Evolutionary conservation across 805 yeast genomes (phyloP), one percentile per base, ranked within the genome.

Genomic region (Suhomyces sp.): DNA sequence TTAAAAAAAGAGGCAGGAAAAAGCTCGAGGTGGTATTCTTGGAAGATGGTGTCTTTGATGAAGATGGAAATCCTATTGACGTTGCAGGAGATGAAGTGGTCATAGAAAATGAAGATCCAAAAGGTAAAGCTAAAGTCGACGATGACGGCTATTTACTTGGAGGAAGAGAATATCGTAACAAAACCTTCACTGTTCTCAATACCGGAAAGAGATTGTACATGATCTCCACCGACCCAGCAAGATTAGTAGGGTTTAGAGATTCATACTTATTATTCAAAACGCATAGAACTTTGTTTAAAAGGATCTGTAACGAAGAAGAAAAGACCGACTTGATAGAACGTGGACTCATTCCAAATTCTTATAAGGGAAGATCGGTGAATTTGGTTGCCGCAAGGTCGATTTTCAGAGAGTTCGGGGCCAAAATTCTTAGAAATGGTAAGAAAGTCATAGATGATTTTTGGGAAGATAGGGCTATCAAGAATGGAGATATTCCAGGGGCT

Each of bases 141-240:
- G 75, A 65, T 40, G 64, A 78, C 53, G 98, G 98, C 25, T 76
- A 78, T 45, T 73, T 93, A 53, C 64, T 68, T 43, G 96, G 87
- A 3, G 92, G 83, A 15, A 80, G 97, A 57, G 81, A 82, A 61
- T 93, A 81, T 72, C 77, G 92, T 53, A 83, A 86, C 50, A 80
- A 85, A 54, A 80, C 87, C 0, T 88, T 88, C 67, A 84, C 84
- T 5, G 75, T 87, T 7, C 64, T 73, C 41, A 85, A 83, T 4
- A 76, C 82, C 50, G 97, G 96, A 7, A 81, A 83, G 19, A 78
- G 85, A 57, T 76, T 85, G 52, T 94, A 83, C 68, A 92, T 93
- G 96, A 81, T 94, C 46, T 86, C 96, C 2, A 92, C 98, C 0
- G 99, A 94, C 64, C 97, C 97, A 2, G 97, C 99, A 1, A 81